Conservation (phyloP, 176 grass and related monocot species). For the Miscanthus lutarioriparius region DNA sequence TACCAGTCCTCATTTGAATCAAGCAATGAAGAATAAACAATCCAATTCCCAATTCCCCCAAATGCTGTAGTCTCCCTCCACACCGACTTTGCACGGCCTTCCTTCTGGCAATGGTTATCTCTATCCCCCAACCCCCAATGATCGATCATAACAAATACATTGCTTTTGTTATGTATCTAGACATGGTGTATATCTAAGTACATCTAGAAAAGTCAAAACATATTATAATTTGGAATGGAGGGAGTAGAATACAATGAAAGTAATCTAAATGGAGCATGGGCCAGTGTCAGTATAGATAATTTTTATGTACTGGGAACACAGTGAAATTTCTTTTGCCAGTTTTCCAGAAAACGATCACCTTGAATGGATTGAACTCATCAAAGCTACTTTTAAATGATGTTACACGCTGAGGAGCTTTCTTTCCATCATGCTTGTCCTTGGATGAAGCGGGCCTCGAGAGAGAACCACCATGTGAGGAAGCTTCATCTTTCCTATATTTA, state of each 20-base stretch:
- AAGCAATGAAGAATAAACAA: too few species aligned
- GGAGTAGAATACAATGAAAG: not conserved
- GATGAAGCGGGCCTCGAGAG: conserved; percentile 59
- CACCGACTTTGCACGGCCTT: too few species aligned
- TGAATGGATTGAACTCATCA: conserved; percentile 88
- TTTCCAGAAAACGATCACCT: conserved; percentile 53
- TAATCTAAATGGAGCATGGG: not conserved
- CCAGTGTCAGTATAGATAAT: not conserved
- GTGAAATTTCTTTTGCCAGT: not conserved
- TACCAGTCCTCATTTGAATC: too few species aligned
- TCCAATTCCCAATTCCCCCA: too few species aligned
- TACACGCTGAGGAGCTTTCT: conserved; percentile 55
- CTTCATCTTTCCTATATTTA: conserved; percentile 61
- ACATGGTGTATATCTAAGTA: not conserved
- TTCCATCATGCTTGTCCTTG: conserved; percentile 52
- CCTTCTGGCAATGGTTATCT: too few species aligned
- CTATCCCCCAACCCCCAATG: not conserved
- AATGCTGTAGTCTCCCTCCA: too few species aligned
- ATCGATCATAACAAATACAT: too few species aligned
- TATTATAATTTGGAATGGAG: not conserved
- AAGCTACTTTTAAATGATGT: conserved; percentile 87
- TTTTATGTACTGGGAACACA: conserved; percentile 16
- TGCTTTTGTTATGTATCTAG: not conserved
- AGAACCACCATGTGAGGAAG: conserved; percentile 18
- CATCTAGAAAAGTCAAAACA: not conserved